Evolutionary conservation across 768 basidiomycete genomes (phyloP).

Genomic region (Tubosaeta sp.): DNA sequence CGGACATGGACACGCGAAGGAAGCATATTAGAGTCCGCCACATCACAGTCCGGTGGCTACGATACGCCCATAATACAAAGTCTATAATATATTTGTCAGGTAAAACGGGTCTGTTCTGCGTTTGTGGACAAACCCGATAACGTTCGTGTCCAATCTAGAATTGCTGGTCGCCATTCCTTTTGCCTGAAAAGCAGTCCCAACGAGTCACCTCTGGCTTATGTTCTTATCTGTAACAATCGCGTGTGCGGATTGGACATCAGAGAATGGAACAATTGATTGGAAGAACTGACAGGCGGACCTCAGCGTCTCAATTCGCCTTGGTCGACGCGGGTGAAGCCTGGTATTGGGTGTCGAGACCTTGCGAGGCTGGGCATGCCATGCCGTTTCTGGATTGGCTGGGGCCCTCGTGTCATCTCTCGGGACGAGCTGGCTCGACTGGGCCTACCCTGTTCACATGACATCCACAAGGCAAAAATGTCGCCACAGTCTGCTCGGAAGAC

Average conservation of each 20-base stretch:
- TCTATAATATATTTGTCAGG: slow-evolving; percentile 3
- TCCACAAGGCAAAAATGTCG: not conserved
- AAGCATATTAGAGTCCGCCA: not conserved
- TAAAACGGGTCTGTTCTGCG: not conserved
- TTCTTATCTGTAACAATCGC: not conserved
- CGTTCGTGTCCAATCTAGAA: not conserved
- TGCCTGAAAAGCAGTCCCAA: not conserved
- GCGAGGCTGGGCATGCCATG: not conserved
- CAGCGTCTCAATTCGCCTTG: not conserved
- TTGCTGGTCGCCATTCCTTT: not conserved
- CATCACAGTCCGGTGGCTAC: not conserved
- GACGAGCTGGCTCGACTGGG: slow-evolving; percentile 9
- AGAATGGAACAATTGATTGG: not conserved
- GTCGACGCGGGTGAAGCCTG: not conserved
- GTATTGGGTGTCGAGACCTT: not conserved
- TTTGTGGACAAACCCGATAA: slow-evolving; percentile 3
- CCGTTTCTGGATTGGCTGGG: not conserved
- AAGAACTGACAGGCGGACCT: not conserved
- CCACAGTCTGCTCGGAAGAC: not conserved
- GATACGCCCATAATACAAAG: not conserved
- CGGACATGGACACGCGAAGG: not conserved
- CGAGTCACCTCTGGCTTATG: not conserved
- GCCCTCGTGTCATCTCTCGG: not conserved
- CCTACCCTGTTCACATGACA: not conserved
- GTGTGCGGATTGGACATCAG: not conserved